Evolutionary conservation across 306 rosid species (phyloP).

Genomic region (Benincasa hispida): DNA sequence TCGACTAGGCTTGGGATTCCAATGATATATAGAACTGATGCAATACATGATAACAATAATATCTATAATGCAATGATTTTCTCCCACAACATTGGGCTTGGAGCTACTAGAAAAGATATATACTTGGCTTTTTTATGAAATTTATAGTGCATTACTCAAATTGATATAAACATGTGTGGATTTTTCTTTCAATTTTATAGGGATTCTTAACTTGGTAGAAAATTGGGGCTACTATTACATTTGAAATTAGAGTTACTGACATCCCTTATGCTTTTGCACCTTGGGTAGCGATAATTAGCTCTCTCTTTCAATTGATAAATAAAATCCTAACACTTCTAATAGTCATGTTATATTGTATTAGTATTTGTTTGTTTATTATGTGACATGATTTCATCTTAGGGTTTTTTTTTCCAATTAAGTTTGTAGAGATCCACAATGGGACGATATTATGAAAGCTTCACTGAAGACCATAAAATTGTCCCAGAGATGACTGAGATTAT

Average conservation of each 20-base stretch:
- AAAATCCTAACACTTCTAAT: background rate
- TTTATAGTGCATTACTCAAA: too few relatives aligned
- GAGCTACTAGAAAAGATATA: too few relatives aligned
- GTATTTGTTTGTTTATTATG: too few relatives aligned
- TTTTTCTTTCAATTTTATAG: background rate
- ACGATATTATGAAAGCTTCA: constrained; percentile 1
- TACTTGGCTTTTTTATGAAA: too few relatives aligned
- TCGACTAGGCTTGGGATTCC: too few relatives aligned
- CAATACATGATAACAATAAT: too few relatives aligned
- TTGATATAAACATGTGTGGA: background rate
- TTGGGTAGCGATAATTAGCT: background rate
- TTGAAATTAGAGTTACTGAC: background rate
- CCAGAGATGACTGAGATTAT: constrained; percentile 5
- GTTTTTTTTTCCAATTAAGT: background rate
- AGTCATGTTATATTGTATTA: too few relatives aligned
- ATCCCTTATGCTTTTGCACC: background rate
- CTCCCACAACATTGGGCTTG: too few relatives aligned
- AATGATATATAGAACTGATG: too few relatives aligned
- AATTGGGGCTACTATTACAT: background rate
- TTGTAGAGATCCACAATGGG: constrained; percentile 12
- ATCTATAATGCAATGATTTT: too few relatives aligned
- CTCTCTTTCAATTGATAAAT: background rate
- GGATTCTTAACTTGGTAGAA: background rate
- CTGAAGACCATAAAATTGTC: background rate
- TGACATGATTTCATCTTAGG: background rate